Evolutionary conservation across 2,329 filamentous ascomycete species (phyloP), one percentile per base, ranked within the genome.

Genomic region (Calonectria honghensis): DNA sequence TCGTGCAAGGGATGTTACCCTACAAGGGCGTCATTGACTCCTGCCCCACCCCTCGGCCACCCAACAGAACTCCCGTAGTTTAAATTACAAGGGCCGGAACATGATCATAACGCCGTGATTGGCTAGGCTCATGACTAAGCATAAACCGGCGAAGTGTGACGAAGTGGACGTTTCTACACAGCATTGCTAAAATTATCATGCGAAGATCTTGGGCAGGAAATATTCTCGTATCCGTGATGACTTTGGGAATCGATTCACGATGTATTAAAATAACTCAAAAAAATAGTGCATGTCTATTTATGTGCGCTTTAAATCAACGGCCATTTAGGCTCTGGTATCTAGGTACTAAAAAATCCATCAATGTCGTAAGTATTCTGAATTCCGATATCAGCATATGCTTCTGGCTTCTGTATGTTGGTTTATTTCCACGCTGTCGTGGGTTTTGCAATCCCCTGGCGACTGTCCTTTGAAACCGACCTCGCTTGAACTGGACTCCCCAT

Each of bases 401-500:
- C 5, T 39, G 14, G 20, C 41, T 61, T 61, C 35, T 14, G n/a
- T 37, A 18, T 35, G 35, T 3, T 61, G 13, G 7, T 6, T 39
- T 14, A 61, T 61, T 41, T 61, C 57, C 16, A 27, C 57, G 14
- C 57, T 61, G 57, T 61, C 57, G 6, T 61, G 57, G 6, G 35
- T 61, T 41, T 41, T 61, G 57, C 32, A 41, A 29, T 61, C 57
- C 27, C 24, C 7, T 16, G 14, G 24, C 10, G 57, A 61, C 14
- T 27, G n/a, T n/a, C 35, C n/a, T 7, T 41, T 37, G 6, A 41
- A 29, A 14, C 35, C 57, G 11, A 27, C 6, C n/a, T 61, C 57
- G 10, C 57, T 61, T 37, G 57, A 61, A 41, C 57, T 35, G 10
- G 35, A 61, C 37, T 61, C 57, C 4, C 5, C 14, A n/a, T 61